Base-by-base conservation (phyloP, 176 grass and related monocot species). In the Olyra latifolia region DNA sequence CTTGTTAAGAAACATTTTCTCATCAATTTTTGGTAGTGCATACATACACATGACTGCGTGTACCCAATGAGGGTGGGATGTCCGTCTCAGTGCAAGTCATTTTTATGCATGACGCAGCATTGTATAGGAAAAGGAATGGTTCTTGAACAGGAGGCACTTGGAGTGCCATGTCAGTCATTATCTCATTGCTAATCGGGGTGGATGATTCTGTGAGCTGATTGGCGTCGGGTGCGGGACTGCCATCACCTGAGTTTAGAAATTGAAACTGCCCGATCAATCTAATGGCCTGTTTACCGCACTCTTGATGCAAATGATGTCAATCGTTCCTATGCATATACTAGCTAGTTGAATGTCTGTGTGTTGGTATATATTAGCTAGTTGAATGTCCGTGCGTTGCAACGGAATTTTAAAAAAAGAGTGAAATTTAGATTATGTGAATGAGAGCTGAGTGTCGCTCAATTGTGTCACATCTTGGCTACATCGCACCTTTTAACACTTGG, bases 31-130 rank as follows among this genome's bases (percentile, higher is more conserved):
- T 46, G 32, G 32, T 14, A 40, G 55, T 85, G 35, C 24, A 61
- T 24, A 71, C 55, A 50, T 68, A 59, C 41, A 57, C 72, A 68
- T 55, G 13, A 24, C 58, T 47, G 70, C 43, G 57, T 71, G 74
- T 35, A 28, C 20, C 69, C 41, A 59, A 66, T 10, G 60, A 40
- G 70, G 57, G 24, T 38, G 76, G 5, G 69, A 74, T 10, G 29
- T 10, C 5, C 6, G 5, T 23, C 13, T 66, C 35, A 60, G 64
- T 82, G 79, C 7, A 55, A 39, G 67, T 54, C 52, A 6, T 83
- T 87, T 70, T 77, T 52, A 45, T 72, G 73, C 63, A 45, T 72
- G 73, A 71, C 57, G 47, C 24, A 2, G 43, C 71, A 69, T 23
- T 3, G 24, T 49, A 3, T 47, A 22, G 30, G 8, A n/a, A 32